Percentiles rank a stretch among this genome's conserved stretches.
Conservation (phyloP, 192 early-diverging fungal species). For the Coemansia sp. region DNA sequence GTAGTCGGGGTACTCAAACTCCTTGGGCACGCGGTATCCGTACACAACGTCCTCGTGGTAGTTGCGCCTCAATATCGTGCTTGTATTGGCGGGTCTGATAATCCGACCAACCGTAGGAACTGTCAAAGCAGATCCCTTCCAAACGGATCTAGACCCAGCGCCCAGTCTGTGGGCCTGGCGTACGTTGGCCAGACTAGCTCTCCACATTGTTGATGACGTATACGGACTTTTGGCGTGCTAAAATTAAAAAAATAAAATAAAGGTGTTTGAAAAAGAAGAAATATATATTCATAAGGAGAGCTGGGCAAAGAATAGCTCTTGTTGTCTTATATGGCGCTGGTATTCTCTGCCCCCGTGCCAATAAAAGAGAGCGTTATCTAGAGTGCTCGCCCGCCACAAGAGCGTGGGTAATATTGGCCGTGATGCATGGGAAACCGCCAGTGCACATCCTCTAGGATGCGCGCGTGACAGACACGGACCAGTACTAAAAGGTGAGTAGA, state of each 20-base stretch:
- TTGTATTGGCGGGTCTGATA: neutral
- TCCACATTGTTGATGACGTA: slow-evolving; percentile 3
- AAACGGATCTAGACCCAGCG: neutral
- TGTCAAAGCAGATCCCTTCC: neutral
- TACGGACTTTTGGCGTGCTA: neutral
- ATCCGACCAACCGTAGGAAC: neutral
- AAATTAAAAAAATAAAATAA: neutral
- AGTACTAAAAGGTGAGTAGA: neutral
- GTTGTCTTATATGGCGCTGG: neutral
- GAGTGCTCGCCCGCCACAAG: neutral
- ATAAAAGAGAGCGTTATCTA: neutral
- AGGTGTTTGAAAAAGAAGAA: neutral
- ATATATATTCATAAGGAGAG: neutral
- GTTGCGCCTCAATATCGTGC: slow-evolving; percentile 15
- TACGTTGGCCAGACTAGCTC: slow-evolving; percentile 8
- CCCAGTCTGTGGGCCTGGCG: slow-evolving; percentile 7
- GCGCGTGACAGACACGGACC: slow-evolving; percentile 5
- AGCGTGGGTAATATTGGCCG: slow-evolving; percentile 8
- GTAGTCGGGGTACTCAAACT: slow-evolving; percentile 74
- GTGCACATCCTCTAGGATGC: neutral
- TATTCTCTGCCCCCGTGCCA: slow-evolving; percentile 5
- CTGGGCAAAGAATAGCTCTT: neutral
- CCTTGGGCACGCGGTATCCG: slow-evolving; percentile 82
- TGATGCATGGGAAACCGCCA: slow-evolving; percentile 22
- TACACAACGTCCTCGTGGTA: slow-evolving; percentile 86